phyloP scores from a whole-genome alignment of 371 early-diverging fungal genomes.

The Nematocida ausubeli region DNA sequence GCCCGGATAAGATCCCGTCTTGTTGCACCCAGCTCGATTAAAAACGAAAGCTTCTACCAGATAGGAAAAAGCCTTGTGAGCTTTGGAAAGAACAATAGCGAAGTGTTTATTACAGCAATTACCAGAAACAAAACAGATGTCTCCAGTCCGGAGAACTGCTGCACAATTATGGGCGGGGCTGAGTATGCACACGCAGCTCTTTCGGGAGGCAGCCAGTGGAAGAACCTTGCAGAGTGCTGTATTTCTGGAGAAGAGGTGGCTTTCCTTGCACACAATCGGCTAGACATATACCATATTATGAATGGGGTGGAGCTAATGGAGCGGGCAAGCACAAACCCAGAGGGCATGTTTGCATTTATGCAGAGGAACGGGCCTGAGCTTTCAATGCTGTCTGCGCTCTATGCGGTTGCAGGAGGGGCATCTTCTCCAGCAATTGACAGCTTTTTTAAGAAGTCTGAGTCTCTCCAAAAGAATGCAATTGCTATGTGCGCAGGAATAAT shows the following conservation, averaged over 20 bases:
- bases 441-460: conserved; percentile 28
- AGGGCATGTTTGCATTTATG: conserved; percentile 33
- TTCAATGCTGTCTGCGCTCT: conserved; percentile 14
- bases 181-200: background rate
- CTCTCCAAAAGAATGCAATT: conserved; percentile 7
- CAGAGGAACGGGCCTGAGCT: conserved; percentile 44
- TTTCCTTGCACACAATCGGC: background rate
- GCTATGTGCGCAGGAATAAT: conserved; percentile 12
- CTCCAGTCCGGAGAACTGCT: conserved; percentile 38
- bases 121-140: conserved; percentile 21
- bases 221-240: conserved; percentile 8
- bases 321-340: conserved; percentile 44
- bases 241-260: conserved; percentile 30
- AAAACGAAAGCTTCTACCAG: conserved; percentile 14
- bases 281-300: conserved; percentile 51
- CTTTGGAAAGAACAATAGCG: conserved; percentile 17
- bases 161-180: conserved; percentile 9
- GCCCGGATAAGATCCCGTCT: conserved; percentile 4
- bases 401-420: conserved; percentile 21
- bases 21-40: conserved; percentile 1
- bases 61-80: conserved; percentile 31
- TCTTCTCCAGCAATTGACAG: conserved; percentile 32
- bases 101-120: conserved; percentile 19
- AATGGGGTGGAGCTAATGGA: conserved; percentile 45
- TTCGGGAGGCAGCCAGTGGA: background rate